These are phyloP conservation scores for Neurospora crassa DNA, from an alignment of 2,329 filamentous ascomycete genomes.

Conservation along the genomic window DNA sequence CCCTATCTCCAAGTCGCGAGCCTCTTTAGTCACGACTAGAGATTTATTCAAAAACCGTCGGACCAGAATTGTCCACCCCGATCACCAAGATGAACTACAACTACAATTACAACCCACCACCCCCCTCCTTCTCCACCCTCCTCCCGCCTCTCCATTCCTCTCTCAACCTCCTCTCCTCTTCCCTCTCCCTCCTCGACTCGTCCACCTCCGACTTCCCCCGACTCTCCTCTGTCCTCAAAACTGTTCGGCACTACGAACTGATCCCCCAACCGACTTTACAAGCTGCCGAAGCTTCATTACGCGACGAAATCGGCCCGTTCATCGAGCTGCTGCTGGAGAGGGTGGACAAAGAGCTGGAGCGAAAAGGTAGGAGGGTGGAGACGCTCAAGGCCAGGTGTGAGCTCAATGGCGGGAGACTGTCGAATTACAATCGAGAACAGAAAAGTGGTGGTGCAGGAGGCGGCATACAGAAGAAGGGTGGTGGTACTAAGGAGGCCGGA, in stretches of 20 bases:
- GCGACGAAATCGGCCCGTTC: conserved; percentile 84
- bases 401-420: conserved; percentile 63
- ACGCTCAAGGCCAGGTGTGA: conserved; percentile 74
- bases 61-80: too few relatives aligned
- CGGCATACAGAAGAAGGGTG: conserved; percentile 8
- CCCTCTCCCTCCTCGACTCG: conserved; percentile 51
- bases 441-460: conserved; percentile 16
- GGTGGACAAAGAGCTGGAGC: conserved; percentile 75
- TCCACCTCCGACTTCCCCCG: conserved; percentile 51
- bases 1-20: too few relatives aligned
- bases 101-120: not conserved
- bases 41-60: too few relatives aligned
- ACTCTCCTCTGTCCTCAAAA: conserved; percentile 45
- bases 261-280: conserved; percentile 77
- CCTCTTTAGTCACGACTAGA: too few relatives aligned
- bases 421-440: conserved; percentile 19
- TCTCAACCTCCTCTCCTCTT: conserved; percentile 20
- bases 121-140: not conserved
- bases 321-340: conserved; percentile 69
- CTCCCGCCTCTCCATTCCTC: not conserved
- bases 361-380: conserved; percentile 73
- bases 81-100: not conserved
- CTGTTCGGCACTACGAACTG: conserved; percentile 76
- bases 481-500: conserved; percentile 8
- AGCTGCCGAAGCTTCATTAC: conserved; percentile 72